Conservation (phyloP, 1,284 basidiomycete genomes). For the Phlebopus sp. region DNA sequence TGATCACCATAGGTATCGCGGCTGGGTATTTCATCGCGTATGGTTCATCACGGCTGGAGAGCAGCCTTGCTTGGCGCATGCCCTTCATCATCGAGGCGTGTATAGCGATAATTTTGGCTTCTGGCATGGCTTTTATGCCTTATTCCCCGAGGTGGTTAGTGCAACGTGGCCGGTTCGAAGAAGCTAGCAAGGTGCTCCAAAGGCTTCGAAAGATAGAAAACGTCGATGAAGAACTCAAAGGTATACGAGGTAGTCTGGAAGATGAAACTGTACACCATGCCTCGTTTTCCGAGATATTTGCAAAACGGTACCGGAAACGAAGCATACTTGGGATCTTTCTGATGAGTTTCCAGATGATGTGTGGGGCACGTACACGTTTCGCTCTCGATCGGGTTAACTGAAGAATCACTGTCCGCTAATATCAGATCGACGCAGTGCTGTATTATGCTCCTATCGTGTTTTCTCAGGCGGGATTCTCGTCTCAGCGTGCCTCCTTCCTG, state of each 20-base stretch:
- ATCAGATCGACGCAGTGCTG: conserved; percentile 24
- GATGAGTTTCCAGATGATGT: conserved; percentile 44
- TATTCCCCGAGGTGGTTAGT: conserved; percentile 54
- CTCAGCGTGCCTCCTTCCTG: conserved; percentile 45
- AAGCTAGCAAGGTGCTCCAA: conserved; percentile 36
- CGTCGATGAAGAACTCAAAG: conserved; percentile 23
- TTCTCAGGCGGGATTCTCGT: conserved; percentile 46
- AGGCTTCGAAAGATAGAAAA: conserved; percentile 10
- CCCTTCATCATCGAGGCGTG: conserved; percentile 45
- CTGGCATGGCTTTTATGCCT: conserved; percentile 47
- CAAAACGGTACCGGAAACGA: conserved; percentile 33
- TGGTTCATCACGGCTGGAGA: conserved; percentile 37
- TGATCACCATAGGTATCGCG: conserved; percentile 45
- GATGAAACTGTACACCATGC: conserved; percentile 17
- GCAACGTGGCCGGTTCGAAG: conserved; percentile 40
- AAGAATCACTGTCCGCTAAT: conserved; percentile 23
- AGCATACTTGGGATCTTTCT: conserved; percentile 46
- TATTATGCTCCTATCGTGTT: conserved; percentile 53
- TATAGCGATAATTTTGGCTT: conserved; percentile 39
- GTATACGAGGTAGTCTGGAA: conserved; percentile 24
- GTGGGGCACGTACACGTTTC: conserved; percentile 24
- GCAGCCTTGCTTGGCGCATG: conserved; percentile 46
- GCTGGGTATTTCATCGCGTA: conserved; percentile 52
- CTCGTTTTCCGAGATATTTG: conserved; percentile 30
- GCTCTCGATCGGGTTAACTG: conserved; percentile 15